Evolutionary conservation across 768 basidiomycete genomes (phyloP), one percentile per base, ranked within the genome.

Genomic region (Boletus patriciae): DNA sequence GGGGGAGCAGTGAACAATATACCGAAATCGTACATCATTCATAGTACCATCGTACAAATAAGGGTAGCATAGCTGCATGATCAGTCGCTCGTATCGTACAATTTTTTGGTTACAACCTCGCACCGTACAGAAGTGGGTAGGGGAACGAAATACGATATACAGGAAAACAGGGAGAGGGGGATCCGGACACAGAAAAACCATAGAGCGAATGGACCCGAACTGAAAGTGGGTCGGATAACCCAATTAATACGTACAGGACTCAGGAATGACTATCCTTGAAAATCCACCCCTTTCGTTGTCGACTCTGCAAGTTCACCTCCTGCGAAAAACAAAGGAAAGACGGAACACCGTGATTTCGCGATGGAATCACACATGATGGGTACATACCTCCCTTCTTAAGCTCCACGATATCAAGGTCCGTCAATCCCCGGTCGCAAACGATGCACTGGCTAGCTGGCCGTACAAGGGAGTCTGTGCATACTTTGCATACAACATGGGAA

Each of bases 271-370:
- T 70, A 94, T 42, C 91, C 92, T 68, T 95, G 92, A 77, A 98
- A 96, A 0, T 92, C 88, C 13, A 92, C 74, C 2, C 92, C 93
- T 29, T 77, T 78, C 69, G 83, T 88, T 37, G 83, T 86, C 0
- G 90, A 88, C 74, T 96, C 92, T n/a, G 94, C 92, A 62, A 93
- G 73, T 7, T 94, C 95, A n/a, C 95, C 94, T 50, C 91, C 90
- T 9, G 95, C 94, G 67, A 91, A 98, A 44, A 12, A 25, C n/a
- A 38, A 40, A 44, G 6, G 23, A 36, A 50, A 19, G 25, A 27
- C 6, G 12, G 12, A 46, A 37, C 12, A 41, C 21, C 27, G 9
- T 16, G 27, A 6, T 31, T 11, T 43, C 16, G 33, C 27, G 11
- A 47, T 27, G 25, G 31, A 25, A 29, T n/a, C 15, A 29, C 4